Evolutionary conservation across 2,329 filamentous ascomycete genomes (phyloP).

Genomic region (Trichothecium roseum): DNA sequence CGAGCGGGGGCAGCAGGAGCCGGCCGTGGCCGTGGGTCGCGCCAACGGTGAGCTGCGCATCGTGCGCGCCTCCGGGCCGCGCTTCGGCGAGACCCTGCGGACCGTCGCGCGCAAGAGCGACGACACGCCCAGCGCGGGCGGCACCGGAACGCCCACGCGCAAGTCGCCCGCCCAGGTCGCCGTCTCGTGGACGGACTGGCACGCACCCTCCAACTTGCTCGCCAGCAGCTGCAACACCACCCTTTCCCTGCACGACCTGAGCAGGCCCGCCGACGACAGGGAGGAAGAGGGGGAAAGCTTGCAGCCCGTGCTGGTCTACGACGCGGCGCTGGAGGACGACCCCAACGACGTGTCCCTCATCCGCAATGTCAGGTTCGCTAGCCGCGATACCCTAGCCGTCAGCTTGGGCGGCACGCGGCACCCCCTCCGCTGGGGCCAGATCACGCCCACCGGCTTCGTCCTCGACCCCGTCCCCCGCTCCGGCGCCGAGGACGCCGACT

Average conservation of each 20-base stretch:
- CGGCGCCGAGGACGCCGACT: too few species aligned
- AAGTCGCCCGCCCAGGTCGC: conserved; percentile 19
- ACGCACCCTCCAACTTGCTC: conserved; percentile 15
- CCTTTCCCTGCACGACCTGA: conserved; percentile 18
- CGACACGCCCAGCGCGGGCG: background rate
- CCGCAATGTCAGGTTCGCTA: conserved; percentile 33
- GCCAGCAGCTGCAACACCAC: conserved; percentile 19
- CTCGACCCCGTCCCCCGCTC: conserved; percentile 11
- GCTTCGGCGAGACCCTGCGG: conserved; percentile 15
- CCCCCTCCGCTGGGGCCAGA: conserved; percentile 33
- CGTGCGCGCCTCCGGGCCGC: conserved; percentile 13
- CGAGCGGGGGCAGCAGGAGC: conserved; percentile 9
- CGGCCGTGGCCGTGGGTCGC: conserved; percentile 33
- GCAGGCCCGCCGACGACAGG: conserved; percentile 1
- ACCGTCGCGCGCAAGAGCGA: conserved; percentile 10
- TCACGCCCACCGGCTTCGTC: conserved; percentile 34
- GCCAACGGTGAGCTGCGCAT: conserved; percentile 39
- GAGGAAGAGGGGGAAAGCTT: conserved; percentile 4
- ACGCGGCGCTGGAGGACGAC: conserved; percentile 12
- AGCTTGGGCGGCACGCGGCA: conserved; percentile 29
- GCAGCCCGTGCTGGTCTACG: conserved; percentile 12
- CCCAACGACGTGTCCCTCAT: conserved; percentile 15
- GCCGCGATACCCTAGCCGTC: conserved; percentile 31
- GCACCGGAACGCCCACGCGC: conserved; percentile 1
- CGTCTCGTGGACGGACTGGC: conserved; percentile 22